A percentile compares a stretch with the other conserved stretches of the same genome.
These are phyloP conservation scores for Macrophomina pseudophaseolina DNA, from an alignment of 2,329 filamentous ascomycete species.

Conservation along the genomic window DNA sequence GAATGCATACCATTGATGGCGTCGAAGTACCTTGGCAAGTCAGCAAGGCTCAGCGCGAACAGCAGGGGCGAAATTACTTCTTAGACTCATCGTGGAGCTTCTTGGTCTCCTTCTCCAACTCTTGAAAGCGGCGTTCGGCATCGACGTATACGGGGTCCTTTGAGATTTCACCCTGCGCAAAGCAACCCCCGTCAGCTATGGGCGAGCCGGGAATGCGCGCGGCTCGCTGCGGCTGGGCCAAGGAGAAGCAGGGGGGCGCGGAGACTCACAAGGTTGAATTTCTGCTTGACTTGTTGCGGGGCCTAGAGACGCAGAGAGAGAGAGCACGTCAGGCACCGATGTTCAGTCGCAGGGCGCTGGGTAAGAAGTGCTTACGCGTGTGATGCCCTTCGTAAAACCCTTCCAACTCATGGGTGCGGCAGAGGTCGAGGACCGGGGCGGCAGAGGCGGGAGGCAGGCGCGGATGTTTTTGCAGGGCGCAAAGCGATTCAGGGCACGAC, in stretches of 20 bases:
- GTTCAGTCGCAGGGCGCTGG: not conserved
- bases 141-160: slow-evolving; percentile 96
- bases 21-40: slow-evolving; percentile 73
- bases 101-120: slow-evolving; percentile 95
- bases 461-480: not conserved
- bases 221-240: not conserved
- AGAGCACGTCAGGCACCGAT: slow-evolving; percentile 20
- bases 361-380: slow-evolving; percentile 66
- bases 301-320: slow-evolving; percentile 57
- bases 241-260: not conserved
- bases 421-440: not conserved
- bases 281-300: slow-evolving; percentile 88
- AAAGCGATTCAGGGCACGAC: slow-evolving; percentile 3
- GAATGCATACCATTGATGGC: slow-evolving; percentile 78
- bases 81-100: slow-evolving; percentile 95
- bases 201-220: slow-evolving; percentile 22
- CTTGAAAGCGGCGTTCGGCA: slow-evolving; percentile 89
- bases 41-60: slow-evolving; percentile 30
- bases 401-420: slow-evolving; percentile 83
- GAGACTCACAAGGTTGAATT: slow-evolving; percentile 76
- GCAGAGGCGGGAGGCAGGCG: not conserved
- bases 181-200: slow-evolving; percentile 27
- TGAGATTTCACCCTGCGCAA: slow-evolving; percentile 75
- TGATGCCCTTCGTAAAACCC: slow-evolving; percentile 89
- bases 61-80: slow-evolving; percentile 57